Evolutionary conservation across 2,329 filamentous ascomycete species (phyloP).

Genomic region (Pyrenochaeta sp.): DNA sequence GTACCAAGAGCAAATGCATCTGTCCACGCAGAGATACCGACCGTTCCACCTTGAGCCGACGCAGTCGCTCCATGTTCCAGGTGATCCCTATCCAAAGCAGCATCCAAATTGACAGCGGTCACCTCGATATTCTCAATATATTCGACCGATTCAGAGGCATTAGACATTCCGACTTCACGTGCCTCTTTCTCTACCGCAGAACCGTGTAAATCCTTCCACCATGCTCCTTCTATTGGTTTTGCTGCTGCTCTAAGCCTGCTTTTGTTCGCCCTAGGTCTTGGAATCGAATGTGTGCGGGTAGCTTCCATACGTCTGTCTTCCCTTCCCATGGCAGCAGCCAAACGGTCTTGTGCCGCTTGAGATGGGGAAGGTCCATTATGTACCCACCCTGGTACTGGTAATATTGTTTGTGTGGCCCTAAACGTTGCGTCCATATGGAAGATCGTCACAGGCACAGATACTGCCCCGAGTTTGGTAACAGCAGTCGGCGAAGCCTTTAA

Average conservation of each 20-base stretch:
- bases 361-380: background rate
- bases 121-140: background rate
- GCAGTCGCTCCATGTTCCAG: background rate
- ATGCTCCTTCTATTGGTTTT: background rate
- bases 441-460: background rate
- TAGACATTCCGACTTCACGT: background rate
- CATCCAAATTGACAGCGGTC: background rate
- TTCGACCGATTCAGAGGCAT: background rate
- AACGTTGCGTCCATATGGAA: no score
- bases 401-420: background rate
- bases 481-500: background rate
- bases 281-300: background rate
- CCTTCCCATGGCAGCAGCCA: background rate
- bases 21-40: background rate
- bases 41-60: background rate
- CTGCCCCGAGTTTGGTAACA: background rate
- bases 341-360: background rate
- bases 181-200: background rate
- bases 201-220: background rate
- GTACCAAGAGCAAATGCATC: background rate
- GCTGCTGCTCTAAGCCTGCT: background rate
- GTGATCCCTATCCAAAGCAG: background rate
- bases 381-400: background rate
- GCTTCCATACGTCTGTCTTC: background rate
- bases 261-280: background rate